Evolutionary conservation across 2,329 filamentous ascomycete genomes (phyloP).

Genomic region (Aspergillus phoenicis): DNA sequence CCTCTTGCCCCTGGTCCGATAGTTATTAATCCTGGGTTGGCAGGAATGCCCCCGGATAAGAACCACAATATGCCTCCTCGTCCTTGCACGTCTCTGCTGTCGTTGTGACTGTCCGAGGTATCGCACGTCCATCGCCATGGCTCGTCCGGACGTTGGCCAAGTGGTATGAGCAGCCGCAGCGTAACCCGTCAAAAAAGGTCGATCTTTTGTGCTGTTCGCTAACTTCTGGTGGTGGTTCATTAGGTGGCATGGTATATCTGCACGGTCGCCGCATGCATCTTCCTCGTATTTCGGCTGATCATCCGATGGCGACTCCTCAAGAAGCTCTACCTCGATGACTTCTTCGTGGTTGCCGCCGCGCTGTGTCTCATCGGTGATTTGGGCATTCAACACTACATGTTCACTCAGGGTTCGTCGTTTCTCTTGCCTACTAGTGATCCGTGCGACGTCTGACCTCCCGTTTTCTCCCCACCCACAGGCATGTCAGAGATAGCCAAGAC

Average conservation of each 20-base stretch:
- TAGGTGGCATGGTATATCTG: conserved; percentile 27
- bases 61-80: background rate
- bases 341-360: conserved; percentile 14
- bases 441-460: background rate
- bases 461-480: conserved; percentile 9
- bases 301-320: conserved; percentile 21
- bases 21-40: background rate
- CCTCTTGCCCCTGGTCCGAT: background rate
- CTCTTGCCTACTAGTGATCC: background rate
- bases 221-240: background rate
- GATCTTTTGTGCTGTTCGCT: background rate
- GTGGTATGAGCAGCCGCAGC: conserved; percentile 16
- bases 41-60: background rate
- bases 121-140: conserved; percentile 14
- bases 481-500: conserved; percentile 22
- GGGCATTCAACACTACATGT: conserved; percentile 28
- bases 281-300: conserved; percentile 19
- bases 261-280: conserved; percentile 19
- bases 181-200: background rate
- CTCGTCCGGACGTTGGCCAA: conserved; percentile 19
- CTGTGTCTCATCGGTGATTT: conserved; percentile 22
- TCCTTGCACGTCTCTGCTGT: background rate
- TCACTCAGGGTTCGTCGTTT: conserved; percentile 18
- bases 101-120: background rate
- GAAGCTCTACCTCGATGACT: conserved; percentile 23